Conservation (phyloP, 129 eudicot genomes). For the Saussurea involucrata region DNA sequence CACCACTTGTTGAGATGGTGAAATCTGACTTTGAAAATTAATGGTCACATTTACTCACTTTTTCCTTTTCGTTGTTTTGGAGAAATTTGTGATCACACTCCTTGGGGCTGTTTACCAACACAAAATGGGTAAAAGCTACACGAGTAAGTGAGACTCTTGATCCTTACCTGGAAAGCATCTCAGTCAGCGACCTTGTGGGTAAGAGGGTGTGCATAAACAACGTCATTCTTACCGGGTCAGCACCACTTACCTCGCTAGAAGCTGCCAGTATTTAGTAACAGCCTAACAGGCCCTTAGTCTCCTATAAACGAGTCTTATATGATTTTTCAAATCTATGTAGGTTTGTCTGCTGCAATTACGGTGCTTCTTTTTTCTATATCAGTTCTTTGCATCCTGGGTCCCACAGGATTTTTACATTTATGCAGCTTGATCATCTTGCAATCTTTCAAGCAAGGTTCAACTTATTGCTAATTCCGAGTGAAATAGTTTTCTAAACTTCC, state of each 20-base stretch:
- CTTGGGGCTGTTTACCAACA: neutral
- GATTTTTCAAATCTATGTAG: neutral
- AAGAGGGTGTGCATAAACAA: neutral
- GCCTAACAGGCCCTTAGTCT: neutral
- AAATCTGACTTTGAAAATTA: neutral
- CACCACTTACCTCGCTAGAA: neutral
- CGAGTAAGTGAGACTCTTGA: neutral
- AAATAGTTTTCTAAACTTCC: neutral
- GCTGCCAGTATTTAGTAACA: neutral
- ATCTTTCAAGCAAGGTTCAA: slow-evolving; percentile 10
- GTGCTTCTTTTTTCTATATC: neutral
- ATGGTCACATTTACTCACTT: slow-evolving; percentile 1
- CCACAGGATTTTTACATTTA: neutral
- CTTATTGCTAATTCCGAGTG: neutral
- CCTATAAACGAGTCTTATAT: neutral
- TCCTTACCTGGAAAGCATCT: neutral
- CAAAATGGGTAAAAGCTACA: neutral
- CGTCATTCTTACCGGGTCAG: neutral
- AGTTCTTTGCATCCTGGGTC: neutral
- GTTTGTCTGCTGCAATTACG: neutral
- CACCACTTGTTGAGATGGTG: slow-evolving; percentile 25
- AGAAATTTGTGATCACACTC: slow-evolving; percentile 16
- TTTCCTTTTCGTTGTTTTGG: neutral
- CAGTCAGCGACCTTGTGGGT: neutral
- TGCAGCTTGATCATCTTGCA: slow-evolving; percentile 2